These are phyloP conservation scores for Annona squamosa DNA, from an alignment of 164 flowering plant species.

Conservation along the genomic window DNA sequence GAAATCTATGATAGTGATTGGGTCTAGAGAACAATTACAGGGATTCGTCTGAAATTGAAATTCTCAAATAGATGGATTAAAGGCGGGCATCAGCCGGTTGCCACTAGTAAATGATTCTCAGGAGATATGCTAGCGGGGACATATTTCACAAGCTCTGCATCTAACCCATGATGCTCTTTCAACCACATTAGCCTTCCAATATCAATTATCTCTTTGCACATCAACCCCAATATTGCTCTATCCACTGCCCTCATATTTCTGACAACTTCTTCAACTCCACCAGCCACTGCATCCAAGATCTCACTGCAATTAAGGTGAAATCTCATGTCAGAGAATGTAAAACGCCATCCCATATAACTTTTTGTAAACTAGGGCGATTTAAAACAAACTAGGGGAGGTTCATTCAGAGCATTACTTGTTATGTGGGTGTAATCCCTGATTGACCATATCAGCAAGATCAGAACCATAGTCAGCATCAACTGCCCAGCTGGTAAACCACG, in stretches of 20 bases:
- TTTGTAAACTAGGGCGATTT: no score
- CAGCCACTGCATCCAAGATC: constrained; percentile 14
- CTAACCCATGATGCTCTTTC: constrained; percentile 43
- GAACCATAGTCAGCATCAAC: constrained; percentile 89
- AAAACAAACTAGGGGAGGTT: no score
- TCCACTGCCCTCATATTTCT: constrained; percentile 54
- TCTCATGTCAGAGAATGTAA: no score
- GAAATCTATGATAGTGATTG: background rate
- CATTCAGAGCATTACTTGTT: background rate
- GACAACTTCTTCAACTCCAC: constrained; percentile 40
- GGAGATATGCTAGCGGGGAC: constrained; percentile 76
- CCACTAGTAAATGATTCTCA: constrained; percentile 76
- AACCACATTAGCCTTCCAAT: constrained; percentile 80
- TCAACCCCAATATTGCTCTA: constrained; percentile 74
- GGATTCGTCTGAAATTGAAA: no score
- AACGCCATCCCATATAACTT: no score
- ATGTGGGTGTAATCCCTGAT: constrained; percentile 17
- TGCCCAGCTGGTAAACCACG: constrained; percentile 99
- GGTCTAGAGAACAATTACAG: background rate
- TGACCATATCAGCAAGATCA: constrained; percentile 35
- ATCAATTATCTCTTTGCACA: constrained; percentile 90
- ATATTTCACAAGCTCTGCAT: constrained; percentile 57
- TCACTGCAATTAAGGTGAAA: constrained; percentile 18
- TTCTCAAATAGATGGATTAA: no score
- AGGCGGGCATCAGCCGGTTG: constrained; percentile 12